These are phyloP conservation scores for Podaxis sp. DNA, from an alignment of 768 basidiomycete genomes.

Conservation along the genomic window DNA sequence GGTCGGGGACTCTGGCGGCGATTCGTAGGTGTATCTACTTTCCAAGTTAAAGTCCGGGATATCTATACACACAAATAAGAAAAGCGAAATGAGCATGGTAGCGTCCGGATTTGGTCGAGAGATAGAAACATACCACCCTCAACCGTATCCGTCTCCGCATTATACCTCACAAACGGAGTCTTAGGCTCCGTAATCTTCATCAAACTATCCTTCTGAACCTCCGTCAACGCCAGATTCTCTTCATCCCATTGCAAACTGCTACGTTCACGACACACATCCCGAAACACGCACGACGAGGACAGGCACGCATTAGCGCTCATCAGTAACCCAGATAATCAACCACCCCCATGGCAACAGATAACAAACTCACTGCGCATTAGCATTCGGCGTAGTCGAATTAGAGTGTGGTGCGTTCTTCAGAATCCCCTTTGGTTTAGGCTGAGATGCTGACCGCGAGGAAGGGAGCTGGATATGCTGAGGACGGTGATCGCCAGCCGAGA, in stretches of 20 bases:
- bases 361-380: constrained; percentile 47
- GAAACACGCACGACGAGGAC: background rate
- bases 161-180: constrained; percentile 93
- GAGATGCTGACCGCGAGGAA: constrained; percentile 57
- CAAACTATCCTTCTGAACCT: constrained; percentile 91
- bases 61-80: constrained; percentile 42
- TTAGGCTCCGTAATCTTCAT: constrained; percentile 99
- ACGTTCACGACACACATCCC: background rate
- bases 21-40: constrained; percentile 33
- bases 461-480: constrained; percentile 46
- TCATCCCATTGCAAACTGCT: constrained; percentile 93
- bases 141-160: constrained; percentile 79
- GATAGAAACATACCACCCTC: constrained; percentile 66
- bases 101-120: background rate
- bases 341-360: background rate
- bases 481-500: constrained; percentile 35
- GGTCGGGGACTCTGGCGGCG: constrained; percentile 31
- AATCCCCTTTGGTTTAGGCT: constrained; percentile 83
- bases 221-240: constrained; percentile 87
- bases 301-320: constrained; percentile 1
- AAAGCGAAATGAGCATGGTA: background rate
- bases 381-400: constrained; percentile 30
- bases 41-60: constrained; percentile 78
- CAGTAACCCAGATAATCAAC: constrained; percentile 1
- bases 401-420: constrained; percentile 75